Evolutionary conservation across 202 grass and related monocot species (phyloP).

Genomic region (Setaria viridis): DNA sequence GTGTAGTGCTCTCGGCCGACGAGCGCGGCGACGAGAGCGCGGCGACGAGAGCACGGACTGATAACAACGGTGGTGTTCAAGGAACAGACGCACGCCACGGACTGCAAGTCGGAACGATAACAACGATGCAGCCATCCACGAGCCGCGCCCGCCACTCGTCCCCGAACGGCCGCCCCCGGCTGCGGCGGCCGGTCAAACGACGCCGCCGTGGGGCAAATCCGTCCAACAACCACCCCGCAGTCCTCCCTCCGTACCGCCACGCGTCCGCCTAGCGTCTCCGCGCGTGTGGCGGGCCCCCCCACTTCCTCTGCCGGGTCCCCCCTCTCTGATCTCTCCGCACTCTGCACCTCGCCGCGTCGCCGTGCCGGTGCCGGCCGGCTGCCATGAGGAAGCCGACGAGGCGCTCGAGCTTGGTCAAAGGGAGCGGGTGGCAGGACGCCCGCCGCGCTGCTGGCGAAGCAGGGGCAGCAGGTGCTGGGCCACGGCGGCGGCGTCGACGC

Average conservation of each 20-base stretch:
- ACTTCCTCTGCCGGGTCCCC: background rate
- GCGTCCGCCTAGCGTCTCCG: no score
- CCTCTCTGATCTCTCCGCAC: background rate
- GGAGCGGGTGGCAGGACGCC: background rate
- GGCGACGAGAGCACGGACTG: no score
- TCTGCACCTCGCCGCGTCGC: background rate
- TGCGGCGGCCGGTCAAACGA: slow-evolving; percentile 5
- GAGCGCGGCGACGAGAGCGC: no score
- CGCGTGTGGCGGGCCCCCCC: no score
- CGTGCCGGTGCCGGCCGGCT: background rate
- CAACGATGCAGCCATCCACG: background rate
- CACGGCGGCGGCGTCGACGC: slow-evolving; percentile 19
- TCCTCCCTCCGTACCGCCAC: background rate
- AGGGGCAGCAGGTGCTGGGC: background rate
- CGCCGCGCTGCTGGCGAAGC: slow-evolving; percentile 13
- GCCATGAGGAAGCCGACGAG: slow-evolving; percentile 42
- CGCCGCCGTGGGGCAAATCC: slow-evolving; percentile 5
- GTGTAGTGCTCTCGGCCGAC: no score
- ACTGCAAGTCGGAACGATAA: background rate
- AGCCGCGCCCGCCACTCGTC: slow-evolving; percentile 6
- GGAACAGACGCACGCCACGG: background rate
- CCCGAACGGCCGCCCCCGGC: background rate
- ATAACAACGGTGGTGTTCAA: no score
- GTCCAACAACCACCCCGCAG: background rate
- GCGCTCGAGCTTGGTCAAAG: no score